Conservation (phyloP, 352 stramenopile species). For the Phytophthora pistaciae region DNA sequence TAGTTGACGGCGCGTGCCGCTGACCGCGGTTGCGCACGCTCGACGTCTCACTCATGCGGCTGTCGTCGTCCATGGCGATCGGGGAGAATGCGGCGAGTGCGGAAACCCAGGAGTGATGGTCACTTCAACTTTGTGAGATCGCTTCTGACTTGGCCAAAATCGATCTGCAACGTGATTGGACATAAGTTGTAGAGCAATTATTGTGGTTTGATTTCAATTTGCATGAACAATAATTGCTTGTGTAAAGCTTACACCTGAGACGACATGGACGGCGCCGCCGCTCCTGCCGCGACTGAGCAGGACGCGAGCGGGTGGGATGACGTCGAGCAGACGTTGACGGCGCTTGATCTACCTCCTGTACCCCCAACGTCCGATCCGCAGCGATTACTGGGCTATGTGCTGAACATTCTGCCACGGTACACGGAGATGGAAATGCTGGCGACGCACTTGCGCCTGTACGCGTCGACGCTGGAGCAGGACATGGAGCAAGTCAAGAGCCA, state of each 20-base stretch:
- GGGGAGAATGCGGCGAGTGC: slow-evolving; percentile 31
- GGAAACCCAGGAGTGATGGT: slow-evolving; percentile 48
- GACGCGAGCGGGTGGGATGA: slow-evolving; percentile 56
- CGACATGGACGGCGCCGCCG: slow-evolving; percentile 21
- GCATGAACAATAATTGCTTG: neutral
- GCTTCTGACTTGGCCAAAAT: neutral
- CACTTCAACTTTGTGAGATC: slow-evolving; percentile 33
- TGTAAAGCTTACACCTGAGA: neutral
- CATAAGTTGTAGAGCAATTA: neutral
- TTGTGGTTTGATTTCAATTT: no score
- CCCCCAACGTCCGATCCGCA: slow-evolving; percentile 80
- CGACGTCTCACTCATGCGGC: slow-evolving; percentile 80
- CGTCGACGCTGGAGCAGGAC: slow-evolving; percentile 77
- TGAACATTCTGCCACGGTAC: slow-evolving; percentile 80
- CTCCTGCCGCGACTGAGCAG: slow-evolving; percentile 2
- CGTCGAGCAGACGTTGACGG: slow-evolving; percentile 62
- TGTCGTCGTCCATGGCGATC: slow-evolving; percentile 60
- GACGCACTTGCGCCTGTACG: slow-evolving; percentile 80
- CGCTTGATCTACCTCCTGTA: slow-evolving; percentile 66
- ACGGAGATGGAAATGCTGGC: slow-evolving; percentile 86
- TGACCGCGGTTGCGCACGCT: slow-evolving; percentile 59
- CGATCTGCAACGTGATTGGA: neutral
- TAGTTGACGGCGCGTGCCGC: slow-evolving; percentile 29
- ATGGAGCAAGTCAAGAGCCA: slow-evolving; percentile 79
- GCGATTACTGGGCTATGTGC: slow-evolving; percentile 77